Percentiles rank a stretch among this genome's conserved stretches.
Evolutionary conservation across 345 rosid genomes (phyloP).

Genomic region (Jatropha curcas): DNA sequence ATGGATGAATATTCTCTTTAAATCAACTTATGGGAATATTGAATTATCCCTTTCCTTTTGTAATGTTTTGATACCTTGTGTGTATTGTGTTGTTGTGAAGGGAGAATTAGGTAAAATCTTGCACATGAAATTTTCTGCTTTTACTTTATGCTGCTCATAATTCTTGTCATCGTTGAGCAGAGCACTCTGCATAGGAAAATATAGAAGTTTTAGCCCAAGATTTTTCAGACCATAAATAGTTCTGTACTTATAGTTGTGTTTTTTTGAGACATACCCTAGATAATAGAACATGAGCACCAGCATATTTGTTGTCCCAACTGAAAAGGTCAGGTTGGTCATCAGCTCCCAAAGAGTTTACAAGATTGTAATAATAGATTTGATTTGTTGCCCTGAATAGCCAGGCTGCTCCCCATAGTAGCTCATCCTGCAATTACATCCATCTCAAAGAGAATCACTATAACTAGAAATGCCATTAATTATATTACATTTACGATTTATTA

Average conservation of each 20-base stretch:
- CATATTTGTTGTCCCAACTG: constrained; percentile 94
- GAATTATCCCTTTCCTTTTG: not conserved
- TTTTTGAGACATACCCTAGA: constrained; percentile 50
- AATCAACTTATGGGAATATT: not conserved
- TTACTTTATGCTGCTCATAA: constrained; percentile 56
- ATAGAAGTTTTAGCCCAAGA: not conserved
- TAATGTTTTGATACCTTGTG: constrained; percentile 54
- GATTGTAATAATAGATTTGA: constrained; percentile 54
- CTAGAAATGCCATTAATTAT: not conserved
- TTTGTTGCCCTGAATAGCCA: constrained; percentile 84
- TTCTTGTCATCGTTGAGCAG: constrained; percentile 57
- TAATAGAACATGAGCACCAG: constrained; percentile 83
- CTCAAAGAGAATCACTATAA: too few species aligned
- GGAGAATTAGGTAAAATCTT: constrained; percentile 80
- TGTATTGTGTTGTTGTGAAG: constrained; percentile 68
- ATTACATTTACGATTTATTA: too few species aligned
- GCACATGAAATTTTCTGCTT: constrained; percentile 88
- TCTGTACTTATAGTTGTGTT: too few species aligned
- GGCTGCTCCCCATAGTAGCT: constrained; percentile 83
- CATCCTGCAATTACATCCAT: constrained; percentile 55
- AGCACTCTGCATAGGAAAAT: constrained; percentile 45
- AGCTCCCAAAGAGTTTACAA: constrained; percentile 64
- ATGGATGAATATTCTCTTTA: not conserved
- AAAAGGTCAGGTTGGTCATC: constrained; percentile 78
- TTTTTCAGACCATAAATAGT: too few species aligned